phyloP scores from a whole-genome alignment of 1,284 basidiomycete species.

The Ceratobasidium papillatum region DNA sequence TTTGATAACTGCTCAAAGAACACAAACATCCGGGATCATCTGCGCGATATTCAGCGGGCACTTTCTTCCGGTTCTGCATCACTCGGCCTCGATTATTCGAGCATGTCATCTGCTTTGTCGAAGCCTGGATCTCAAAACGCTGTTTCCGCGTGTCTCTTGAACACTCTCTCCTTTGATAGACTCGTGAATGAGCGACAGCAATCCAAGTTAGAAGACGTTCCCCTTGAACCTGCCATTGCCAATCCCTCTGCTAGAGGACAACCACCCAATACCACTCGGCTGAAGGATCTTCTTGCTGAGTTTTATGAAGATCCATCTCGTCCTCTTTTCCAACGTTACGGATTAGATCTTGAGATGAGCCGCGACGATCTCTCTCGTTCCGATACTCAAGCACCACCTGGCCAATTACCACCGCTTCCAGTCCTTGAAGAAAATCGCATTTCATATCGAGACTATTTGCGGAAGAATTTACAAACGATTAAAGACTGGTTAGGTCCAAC shows the following conservation, averaged over 20 bases:
- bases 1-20: not conserved
- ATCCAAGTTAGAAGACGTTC: too few species aligned
- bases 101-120: not conserved
- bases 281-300: not conserved
- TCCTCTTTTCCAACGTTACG: not conserved
- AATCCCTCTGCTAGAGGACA: too few species aligned
- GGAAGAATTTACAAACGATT: not conserved
- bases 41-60: not conserved
- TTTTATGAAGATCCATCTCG: not conserved
- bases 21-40: not conserved
- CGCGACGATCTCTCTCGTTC: not conserved
- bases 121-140: too few species aligned
- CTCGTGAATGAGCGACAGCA: too few species aligned
- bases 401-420: not conserved
- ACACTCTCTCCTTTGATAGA: too few species aligned
- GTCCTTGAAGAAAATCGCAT: not conserved
- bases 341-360: not conserved
- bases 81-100: not conserved
- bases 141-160: too few species aligned
- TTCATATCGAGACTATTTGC: too few species aligned
- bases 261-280: not conserved
- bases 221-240: too few species aligned
- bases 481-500: not conserved
- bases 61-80: not conserved
- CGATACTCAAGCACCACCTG: not conserved